phyloP scores from a whole-genome alignment of 192 early-diverging fungal species.

The Umbelopsis ramanniana region DNA sequence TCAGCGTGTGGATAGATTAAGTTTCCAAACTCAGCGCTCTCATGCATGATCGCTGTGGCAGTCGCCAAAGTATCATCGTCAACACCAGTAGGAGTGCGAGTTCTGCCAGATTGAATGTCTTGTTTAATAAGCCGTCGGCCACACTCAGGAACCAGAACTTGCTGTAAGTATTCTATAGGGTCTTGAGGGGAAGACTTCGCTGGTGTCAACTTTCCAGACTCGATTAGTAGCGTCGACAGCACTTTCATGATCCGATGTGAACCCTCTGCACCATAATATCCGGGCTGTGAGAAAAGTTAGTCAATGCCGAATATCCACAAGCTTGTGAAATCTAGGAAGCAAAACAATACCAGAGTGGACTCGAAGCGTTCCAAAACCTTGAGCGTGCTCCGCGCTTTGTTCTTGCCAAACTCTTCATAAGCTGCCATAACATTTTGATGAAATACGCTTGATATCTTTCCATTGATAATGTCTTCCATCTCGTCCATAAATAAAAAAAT shows the following conservation, averaged over 20 bases:
- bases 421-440: conserved; percentile 32
- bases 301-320: neutral
- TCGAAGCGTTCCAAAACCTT: conserved; percentile 50
- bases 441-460: conserved; percentile 36
- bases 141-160: conserved; percentile 57
- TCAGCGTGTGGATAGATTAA: conserved; percentile 32
- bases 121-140: conserved; percentile 50
- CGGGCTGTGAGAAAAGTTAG: conserved; percentile 42
- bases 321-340: neutral
- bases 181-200: conserved; percentile 45
- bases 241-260: conserved; percentile 39
- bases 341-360: conserved; percentile 35
- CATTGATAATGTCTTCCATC: conserved; percentile 40
- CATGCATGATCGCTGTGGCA: conserved; percentile 42
- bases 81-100: neutral
- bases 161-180: conserved; percentile 55
- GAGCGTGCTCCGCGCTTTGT: conserved; percentile 47
- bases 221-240: conserved; percentile 38
- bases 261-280: conserved; percentile 61
- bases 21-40: conserved; percentile 49
- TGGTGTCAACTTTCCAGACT: conserved; percentile 37
- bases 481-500: conserved; percentile 37
- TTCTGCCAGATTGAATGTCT: conserved; percentile 31
- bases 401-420: conserved; percentile 42
- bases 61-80: conserved; percentile 27